Evolutionary conservation across 768 basidiomycete species (phyloP).

Genomic region (Pleurotus tuber-regium): DNA sequence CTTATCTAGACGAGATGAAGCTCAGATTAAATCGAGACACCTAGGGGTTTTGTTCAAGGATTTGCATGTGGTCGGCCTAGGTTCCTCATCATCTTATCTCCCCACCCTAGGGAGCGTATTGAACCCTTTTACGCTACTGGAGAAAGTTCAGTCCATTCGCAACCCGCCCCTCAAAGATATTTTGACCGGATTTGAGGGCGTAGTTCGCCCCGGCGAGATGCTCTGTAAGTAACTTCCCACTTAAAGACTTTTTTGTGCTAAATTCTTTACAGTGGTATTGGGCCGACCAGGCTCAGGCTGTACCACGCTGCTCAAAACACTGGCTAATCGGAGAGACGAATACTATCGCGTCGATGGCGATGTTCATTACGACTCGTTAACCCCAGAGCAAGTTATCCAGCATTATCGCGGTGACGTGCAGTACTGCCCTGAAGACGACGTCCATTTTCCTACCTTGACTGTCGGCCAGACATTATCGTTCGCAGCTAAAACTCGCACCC

Average conservation of each 20-base stretch:
- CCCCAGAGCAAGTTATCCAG: slow-evolving; percentile 58
- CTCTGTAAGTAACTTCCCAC: slow-evolving; percentile 49
- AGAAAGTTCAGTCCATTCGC: slow-evolving; percentile 40
- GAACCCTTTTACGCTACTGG: slow-evolving; percentile 46
- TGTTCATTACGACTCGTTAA: slow-evolving; percentile 74
- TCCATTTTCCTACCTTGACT: slow-evolving; percentile 82
- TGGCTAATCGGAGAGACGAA: slow-evolving; percentile 73
- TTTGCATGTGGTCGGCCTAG: slow-evolving; percentile 58
- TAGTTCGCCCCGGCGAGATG: slow-evolving; percentile 73
- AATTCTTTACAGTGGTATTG: slow-evolving; percentile 58
- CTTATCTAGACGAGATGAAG: slow-evolving; percentile 42
- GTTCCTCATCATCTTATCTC: slow-evolving; percentile 52
- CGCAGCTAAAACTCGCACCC: slow-evolving; percentile 66
- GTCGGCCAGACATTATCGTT: slow-evolving; percentile 75
- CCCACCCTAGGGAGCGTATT: slow-evolving; percentile 62
- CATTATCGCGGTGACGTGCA: slow-evolving; percentile 77
- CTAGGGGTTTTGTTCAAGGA: slow-evolving; percentile 62
- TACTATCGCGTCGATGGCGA: slow-evolving; percentile 69
- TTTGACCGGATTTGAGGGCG: slow-evolving; percentile 60
- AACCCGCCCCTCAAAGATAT: slow-evolving; percentile 67
- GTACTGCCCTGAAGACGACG: slow-evolving; percentile 83
- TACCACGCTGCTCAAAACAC: slow-evolving; percentile 76
- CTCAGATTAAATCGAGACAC: slow-evolving; percentile 48
- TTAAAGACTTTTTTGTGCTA: not conserved
- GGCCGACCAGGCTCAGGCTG: slow-evolving; percentile 87